Percentiles rank a stretch among this genome's conserved stretches.
Conservation (phyloP, 371 early-diverging fungal species). For the Mortierella sp. region DNA sequence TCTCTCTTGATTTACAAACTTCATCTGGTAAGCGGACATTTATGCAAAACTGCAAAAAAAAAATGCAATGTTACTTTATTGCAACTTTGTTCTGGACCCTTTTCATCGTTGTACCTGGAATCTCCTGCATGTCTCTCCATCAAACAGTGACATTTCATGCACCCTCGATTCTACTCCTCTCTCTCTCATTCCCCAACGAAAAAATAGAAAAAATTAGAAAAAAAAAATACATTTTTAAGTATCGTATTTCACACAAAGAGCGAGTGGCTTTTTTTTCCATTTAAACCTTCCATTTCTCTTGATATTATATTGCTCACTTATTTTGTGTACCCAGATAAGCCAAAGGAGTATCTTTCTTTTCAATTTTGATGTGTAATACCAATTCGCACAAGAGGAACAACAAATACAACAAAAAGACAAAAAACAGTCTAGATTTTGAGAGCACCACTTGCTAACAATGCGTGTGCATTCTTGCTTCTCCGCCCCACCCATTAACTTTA, state of each 20-base stretch:
- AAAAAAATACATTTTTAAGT: too few species aligned
- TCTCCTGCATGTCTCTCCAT: not conserved
- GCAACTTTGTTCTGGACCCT: not conserved
- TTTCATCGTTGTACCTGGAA: not conserved
- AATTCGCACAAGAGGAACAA: not conserved
- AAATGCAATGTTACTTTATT: constrained; percentile 2
- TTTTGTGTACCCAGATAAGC: not conserved
- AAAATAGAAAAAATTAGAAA: too few species aligned
- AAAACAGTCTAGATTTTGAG: too few species aligned
- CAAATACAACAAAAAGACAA: too few species aligned
- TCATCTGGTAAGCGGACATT: constrained; percentile 44
- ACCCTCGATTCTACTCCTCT: not conserved
- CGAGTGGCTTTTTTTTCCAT: too few species aligned
- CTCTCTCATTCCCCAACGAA: not conserved
- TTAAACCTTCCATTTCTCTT: not conserved
- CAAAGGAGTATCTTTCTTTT: not conserved
- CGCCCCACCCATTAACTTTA: not conserved
- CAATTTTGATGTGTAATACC: not conserved
- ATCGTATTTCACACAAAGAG: too few species aligned
- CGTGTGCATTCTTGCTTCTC: constrained; percentile 7
- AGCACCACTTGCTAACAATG: not conserved
- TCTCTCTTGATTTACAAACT: constrained; percentile 50
- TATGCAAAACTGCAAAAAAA: not conserved
- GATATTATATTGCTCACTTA: not conserved
- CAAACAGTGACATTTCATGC: constrained; percentile 5